phyloP scores from a whole-genome alignment of 306 rosid species.

The Cucumis sativus region DNA sequence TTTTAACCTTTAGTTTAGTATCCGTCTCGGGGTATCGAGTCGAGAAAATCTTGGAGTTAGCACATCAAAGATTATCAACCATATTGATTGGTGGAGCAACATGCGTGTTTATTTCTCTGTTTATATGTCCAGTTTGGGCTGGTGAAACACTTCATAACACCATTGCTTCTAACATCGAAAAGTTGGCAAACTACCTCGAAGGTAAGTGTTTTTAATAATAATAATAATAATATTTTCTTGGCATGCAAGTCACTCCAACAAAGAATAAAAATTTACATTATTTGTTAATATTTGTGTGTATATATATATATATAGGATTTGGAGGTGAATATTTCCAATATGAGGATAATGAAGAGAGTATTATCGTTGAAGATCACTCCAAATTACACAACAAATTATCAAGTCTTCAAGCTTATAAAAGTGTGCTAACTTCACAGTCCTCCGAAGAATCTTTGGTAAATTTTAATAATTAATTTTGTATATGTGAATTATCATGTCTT shows the following conservation, averaged over 20 bases:
- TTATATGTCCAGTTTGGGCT: slow-evolving; percentile 79
- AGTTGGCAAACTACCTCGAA: slow-evolving; percentile 51
- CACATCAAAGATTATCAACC: slow-evolving; percentile 55
- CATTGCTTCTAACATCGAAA: slow-evolving; percentile 49
- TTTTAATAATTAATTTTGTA: background rate
- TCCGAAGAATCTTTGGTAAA: slow-evolving; percentile 55
- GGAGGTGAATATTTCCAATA: slow-evolving; percentile 42
- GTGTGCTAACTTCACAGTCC: slow-evolving; percentile 50
- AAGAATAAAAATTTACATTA: too few relatives aligned
- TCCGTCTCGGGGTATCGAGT: slow-evolving; percentile 56
- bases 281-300: background rate
- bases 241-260: too few relatives aligned
- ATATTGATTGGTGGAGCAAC: slow-evolving; percentile 54
- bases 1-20: slow-evolving; percentile 70
- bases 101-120: slow-evolving; percentile 50
- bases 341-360: slow-evolving; percentile 16
- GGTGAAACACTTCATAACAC: slow-evolving; percentile 69
- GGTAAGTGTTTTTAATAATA: slow-evolving; percentile 12
- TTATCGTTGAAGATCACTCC: background rate
- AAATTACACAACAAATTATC: slow-evolving; percentile 23
- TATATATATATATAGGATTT: slow-evolving; percentile 39
- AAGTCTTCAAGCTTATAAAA: slow-evolving; percentile 44
- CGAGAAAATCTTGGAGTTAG: slow-evolving; percentile 36
- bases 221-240: too few relatives aligned
- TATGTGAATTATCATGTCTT: too few relatives aligned